These are phyloP conservation scores for Mortierella claussenii DNA, from an alignment of 192 early-diverging fungal genomes.

Conservation along the genomic window DNA sequence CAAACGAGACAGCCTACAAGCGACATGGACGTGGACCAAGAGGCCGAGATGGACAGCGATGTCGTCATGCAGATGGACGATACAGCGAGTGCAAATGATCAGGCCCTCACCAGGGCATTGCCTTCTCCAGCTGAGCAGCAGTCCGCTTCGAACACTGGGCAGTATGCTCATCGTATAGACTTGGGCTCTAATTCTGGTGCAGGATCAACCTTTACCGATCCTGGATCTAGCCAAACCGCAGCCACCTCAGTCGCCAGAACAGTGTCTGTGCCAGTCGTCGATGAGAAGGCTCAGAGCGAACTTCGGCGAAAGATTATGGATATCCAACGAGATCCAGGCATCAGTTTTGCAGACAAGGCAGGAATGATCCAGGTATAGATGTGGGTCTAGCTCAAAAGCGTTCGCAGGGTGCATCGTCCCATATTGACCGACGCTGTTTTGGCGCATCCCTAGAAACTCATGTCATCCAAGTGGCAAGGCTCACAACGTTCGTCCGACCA, in stretches of 20 bases:
- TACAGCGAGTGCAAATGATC: background rate
- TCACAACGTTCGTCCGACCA: conserved; percentile 6
- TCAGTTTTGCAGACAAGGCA: conserved; percentile 72
- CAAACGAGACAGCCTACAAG: background rate
- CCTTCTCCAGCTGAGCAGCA: background rate
- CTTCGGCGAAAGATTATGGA: conserved; percentile 73
- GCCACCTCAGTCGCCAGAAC: background rate
- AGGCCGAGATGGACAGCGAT: background rate
- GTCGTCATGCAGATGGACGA: background rate
- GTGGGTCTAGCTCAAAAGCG: background rate
- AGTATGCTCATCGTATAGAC: too few species aligned
- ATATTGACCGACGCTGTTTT: too few species aligned
- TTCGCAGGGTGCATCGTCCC: too few species aligned
- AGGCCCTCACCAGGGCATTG: background rate
- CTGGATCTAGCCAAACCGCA: background rate
- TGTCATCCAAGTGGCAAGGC: conserved; percentile 40
- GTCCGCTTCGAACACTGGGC: too few species aligned
- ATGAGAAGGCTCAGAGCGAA: conserved; percentile 54
- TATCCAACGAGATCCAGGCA: conserved; percentile 66
- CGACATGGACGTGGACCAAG: conserved; percentile 24
- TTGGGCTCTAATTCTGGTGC: background rate
- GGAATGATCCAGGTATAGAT: conserved; percentile 72
- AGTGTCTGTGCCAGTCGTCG: conserved; percentile 28
- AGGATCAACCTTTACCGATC: background rate
- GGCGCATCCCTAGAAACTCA: conserved; percentile 46